phyloP scores from a whole-genome alignment of 2,329 filamentous ascomycete genomes.

The Phaeomoniella chlamydospora region DNA sequence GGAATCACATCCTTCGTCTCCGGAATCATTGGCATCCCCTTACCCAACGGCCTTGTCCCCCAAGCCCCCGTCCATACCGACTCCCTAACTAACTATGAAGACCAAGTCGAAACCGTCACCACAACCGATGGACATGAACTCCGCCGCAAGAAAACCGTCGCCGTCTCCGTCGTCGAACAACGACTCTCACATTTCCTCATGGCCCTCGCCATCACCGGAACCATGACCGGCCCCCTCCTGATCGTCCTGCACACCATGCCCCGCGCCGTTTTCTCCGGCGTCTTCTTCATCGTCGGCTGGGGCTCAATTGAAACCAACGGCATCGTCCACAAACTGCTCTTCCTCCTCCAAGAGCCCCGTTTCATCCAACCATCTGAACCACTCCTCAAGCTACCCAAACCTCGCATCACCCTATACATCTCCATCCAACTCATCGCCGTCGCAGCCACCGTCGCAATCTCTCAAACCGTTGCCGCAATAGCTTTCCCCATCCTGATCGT shows the following conservation, averaged over 20 bases:
- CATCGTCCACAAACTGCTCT: slow-evolving; percentile 36
- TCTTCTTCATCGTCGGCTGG: slow-evolving; percentile 40
- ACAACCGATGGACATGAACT: too few species aligned
- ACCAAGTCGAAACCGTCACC: slow-evolving; percentile 20
- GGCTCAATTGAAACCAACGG: slow-evolving; percentile 37
- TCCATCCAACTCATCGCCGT: slow-evolving; percentile 37
- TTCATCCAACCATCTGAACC: slow-evolving; percentile 35
- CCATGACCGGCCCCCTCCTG: too few species aligned
- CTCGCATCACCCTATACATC: slow-evolving; percentile 35
- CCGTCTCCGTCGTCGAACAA: slow-evolving; percentile 39
- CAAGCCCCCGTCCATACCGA: slow-evolving; percentile 45
- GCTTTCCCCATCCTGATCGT: slow-evolving; percentile 44
- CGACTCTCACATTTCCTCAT: slow-evolving; percentile 41
- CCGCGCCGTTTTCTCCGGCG: too few species aligned
- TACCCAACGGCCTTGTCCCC: slow-evolving; percentile 45
- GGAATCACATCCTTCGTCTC: slow-evolving; percentile 40
- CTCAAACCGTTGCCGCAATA: slow-evolving; percentile 45
- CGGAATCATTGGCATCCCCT: slow-evolving; percentile 40
- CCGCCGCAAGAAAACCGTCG: slow-evolving; percentile 26
- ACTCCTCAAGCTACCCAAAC: slow-evolving; percentile 25
- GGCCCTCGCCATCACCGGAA: slow-evolving; percentile 38
- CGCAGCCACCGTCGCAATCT: slow-evolving; percentile 40
- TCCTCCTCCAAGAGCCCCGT: slow-evolving; percentile 29
- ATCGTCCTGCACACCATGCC: too few species aligned
- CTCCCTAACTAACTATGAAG: slow-evolving; percentile 29